These are phyloP conservation scores for Tilletiopsis washingtonensis DNA, from an alignment of 1,284 basidiomycete genomes.

Conservation along the genomic window DNA sequence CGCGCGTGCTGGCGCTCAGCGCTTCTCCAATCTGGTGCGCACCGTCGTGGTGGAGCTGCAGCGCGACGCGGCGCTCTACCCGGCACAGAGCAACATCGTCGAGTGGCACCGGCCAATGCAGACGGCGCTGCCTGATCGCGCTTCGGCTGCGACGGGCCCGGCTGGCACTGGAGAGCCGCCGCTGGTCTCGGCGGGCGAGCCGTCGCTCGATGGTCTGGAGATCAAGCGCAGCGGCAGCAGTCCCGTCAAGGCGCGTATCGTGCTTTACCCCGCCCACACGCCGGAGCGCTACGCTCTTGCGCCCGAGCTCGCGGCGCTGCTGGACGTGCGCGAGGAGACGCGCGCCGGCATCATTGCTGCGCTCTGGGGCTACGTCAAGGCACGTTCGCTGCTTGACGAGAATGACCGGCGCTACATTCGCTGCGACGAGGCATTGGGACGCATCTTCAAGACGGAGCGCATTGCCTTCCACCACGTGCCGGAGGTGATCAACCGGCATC, in stretches of 20 bases:
- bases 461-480: constrained; percentile 76
- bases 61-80: constrained; percentile 70
- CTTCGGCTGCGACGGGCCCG: constrained; percentile 7
- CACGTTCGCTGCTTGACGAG: constrained; percentile 79
- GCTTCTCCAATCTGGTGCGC: constrained; percentile 80
- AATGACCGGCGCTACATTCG: constrained; percentile 71
- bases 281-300: constrained; percentile 78
- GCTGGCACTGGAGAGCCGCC: constrained; percentile 30
- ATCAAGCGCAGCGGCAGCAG: constrained; percentile 72
- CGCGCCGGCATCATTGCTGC: constrained; percentile 72
- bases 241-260: constrained; percentile 67
- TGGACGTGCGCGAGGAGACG: constrained; percentile 79
- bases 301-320: constrained; percentile 65
- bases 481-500: constrained; percentile 72
- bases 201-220: constrained; percentile 69
- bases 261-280: constrained; percentile 74
- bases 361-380: constrained; percentile 87
- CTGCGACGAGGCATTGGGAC: constrained; percentile 55
- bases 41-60: constrained; percentile 78
- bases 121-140: constrained; percentile 21
- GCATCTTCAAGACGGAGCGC: constrained; percentile 51
- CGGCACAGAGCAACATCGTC: constrained; percentile 47
- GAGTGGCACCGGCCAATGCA: constrained; percentile 51
- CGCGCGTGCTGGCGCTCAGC: constrained; percentile 48
- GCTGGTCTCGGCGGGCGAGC: constrained; percentile 37